These are phyloP conservation scores for Talaromyces ruber DNA, from an alignment of 495 filamentous ascomycete genomes.

Conservation along the genomic window DNA sequence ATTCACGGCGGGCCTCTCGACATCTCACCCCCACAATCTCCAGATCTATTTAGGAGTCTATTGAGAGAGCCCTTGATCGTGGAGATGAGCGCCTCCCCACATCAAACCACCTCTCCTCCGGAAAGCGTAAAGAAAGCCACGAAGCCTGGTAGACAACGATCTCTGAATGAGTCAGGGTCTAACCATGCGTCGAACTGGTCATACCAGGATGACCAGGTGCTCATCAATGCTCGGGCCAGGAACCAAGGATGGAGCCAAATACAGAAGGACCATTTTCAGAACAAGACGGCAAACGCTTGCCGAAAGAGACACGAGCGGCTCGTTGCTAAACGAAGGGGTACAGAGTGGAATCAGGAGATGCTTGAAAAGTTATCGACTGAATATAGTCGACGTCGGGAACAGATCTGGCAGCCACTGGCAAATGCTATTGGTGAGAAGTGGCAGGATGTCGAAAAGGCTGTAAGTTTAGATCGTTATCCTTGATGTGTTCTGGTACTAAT, in stretches of 20 bases:
- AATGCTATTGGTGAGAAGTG: conserved; percentile 57
- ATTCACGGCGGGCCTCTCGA: conserved; percentile 5
- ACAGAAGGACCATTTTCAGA: conserved; percentile 56
- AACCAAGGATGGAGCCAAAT: conserved; percentile 69
- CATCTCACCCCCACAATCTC: conserved; percentile 1
- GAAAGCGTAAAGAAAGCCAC: not conserved
- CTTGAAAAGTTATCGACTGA: conserved; percentile 56
- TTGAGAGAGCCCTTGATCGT: not conserved
- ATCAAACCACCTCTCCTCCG: not conserved
- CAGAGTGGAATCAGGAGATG: conserved; percentile 61
- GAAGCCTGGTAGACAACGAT: not conserved
- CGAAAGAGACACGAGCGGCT: conserved; percentile 69
- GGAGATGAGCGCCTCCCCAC: not conserved
- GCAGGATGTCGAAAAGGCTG: conserved; percentile 62
- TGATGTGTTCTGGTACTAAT: not conserved
- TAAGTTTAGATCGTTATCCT: conserved; percentile 19
- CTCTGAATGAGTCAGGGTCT: not conserved
- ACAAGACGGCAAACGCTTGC: conserved; percentile 70
- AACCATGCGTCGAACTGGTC: conserved; percentile 43
- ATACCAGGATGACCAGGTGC: conserved; percentile 51
- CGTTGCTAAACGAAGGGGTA: conserved; percentile 52
- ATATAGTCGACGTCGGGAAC: conserved; percentile 58
- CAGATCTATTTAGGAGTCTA: not conserved
- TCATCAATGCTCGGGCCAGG: conserved; percentile 52
- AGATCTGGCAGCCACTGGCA: conserved; percentile 64